These are phyloP conservation scores for Rhodotorula paludigena DNA, from an alignment of 768 basidiomycete species.

Conservation along the genomic window DNA sequence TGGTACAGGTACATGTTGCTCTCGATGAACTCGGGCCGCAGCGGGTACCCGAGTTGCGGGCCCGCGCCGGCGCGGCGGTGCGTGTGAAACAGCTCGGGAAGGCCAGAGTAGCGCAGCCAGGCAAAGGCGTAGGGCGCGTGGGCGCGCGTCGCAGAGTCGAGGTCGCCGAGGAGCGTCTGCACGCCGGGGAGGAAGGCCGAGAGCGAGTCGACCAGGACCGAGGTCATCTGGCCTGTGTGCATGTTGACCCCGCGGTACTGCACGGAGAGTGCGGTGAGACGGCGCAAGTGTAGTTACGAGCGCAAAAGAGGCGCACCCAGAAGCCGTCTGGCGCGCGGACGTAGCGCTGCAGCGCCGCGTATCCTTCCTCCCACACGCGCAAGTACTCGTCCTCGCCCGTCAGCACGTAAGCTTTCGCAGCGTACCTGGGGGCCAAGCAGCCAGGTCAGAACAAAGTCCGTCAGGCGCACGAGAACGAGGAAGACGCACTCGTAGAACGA, in stretches of 20 bases:
- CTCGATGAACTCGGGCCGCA: slow-evolving; percentile 40
- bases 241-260: slow-evolving; percentile 86
- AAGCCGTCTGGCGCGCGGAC: slow-evolving; percentile 76
- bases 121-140: slow-evolving; percentile 52
- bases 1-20: slow-evolving; percentile 76
- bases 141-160: slow-evolving; percentile 29
- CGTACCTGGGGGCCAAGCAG: slow-evolving; percentile 52
- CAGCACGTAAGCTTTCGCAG: slow-evolving; percentile 78
- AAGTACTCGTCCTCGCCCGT: slow-evolving; percentile 71
- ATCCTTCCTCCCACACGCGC: slow-evolving; percentile 78
- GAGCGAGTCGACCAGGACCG: slow-evolving; percentile 81
- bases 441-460: background rate
- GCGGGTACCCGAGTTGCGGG: slow-evolving; percentile 47
- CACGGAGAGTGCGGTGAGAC: background rate
- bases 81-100: slow-evolving; percentile 90
- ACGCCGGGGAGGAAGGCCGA: slow-evolving; percentile 98
- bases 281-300: too few relatives aligned
- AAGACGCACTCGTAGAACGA: slow-evolving; percentile 71
- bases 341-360: slow-evolving; percentile 78
- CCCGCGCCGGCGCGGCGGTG: slow-evolving; percentile 50
- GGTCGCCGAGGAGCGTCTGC: slow-evolving; percentile 54
- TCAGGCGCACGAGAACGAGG: background rate
- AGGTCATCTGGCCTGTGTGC: slow-evolving; percentile 66
- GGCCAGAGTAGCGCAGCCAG: slow-evolving; percentile 71
- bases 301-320: slow-evolving; percentile 58